These are phyloP conservation scores for Ambrosiella cleistominuta DNA, from an alignment of 2,329 filamentous ascomycete species.

Conservation along the genomic window DNA sequence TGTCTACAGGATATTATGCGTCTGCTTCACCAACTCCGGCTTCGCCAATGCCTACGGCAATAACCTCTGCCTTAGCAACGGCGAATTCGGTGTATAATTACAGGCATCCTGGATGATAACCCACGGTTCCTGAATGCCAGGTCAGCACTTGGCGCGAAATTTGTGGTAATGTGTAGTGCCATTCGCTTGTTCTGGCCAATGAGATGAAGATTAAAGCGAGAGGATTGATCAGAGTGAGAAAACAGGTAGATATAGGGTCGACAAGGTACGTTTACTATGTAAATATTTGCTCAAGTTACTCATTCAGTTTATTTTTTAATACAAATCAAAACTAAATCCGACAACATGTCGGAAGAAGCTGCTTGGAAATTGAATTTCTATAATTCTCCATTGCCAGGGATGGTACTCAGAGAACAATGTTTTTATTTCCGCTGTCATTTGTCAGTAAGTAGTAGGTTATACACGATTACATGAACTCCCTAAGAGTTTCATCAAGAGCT, in stretches of 20 bases:
- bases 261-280: neutral
- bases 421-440: no score
- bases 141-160: no score
- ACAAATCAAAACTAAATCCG: neutral
- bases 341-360: neutral
- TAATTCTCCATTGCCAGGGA: neutral
- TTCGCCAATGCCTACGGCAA: slow-evolving; percentile 53
- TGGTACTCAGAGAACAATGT: no score
- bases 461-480: no score
- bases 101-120: slow-evolving; percentile 62
- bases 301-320: no score
- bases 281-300: neutral
- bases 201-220: slow-evolving; percentile 9
- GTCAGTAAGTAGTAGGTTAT: no score
- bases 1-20: slow-evolving; percentile 72
- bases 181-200: slow-evolving; percentile 14
- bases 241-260: neutral
- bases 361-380: neutral
- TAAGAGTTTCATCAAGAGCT: no score
- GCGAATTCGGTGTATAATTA: slow-evolving; percentile 25
- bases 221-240: neutral
- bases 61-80: slow-evolving; percentile 31
- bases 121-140: slow-evolving; percentile 70
- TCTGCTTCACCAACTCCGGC: slow-evolving; percentile 48
- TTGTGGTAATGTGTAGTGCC: neutral